These are phyloP conservation scores for Xanthoparmelia taractica DNA, from an alignment of 495 filamentous ascomycete species.

Conservation along the genomic window DNA sequence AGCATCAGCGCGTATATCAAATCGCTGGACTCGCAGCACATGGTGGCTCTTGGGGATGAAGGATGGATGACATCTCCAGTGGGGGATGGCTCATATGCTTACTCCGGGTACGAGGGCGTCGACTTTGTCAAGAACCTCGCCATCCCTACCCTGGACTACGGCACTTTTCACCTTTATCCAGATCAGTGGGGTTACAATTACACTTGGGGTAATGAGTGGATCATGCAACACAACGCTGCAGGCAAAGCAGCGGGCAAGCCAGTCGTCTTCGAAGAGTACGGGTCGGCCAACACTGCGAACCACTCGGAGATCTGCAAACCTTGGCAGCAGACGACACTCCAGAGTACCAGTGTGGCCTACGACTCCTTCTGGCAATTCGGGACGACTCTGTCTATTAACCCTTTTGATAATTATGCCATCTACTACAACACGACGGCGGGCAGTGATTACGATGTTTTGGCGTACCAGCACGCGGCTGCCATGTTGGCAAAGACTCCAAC, in stretches of 20 bases:
- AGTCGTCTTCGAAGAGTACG: slow-evolving; percentile 64
- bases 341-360: slow-evolving; percentile 43
- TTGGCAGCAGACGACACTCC: slow-evolving; percentile 52
- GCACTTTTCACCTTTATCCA: slow-evolving; percentile 60
- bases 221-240: slow-evolving; percentile 50
- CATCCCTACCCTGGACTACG: slow-evolving; percentile 56
- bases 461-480: slow-evolving; percentile 18
- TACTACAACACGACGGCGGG: slow-evolving; percentile 19
- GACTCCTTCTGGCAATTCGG: slow-evolving; percentile 66
- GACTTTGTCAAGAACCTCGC: slow-evolving; percentile 55
- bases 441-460: slow-evolving; percentile 20
- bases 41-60: slow-evolving; percentile 61
- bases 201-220: slow-evolving; percentile 50
- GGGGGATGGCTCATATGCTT: slow-evolving; percentile 50
- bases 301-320: slow-evolving; percentile 35
- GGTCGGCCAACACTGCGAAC: slow-evolving; percentile 11
- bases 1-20: slow-evolving; percentile 56
- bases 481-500: slow-evolving; percentile 24
- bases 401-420: slow-evolving; percentile 25
- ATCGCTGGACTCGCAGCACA: slow-evolving; percentile 52
- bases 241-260: slow-evolving; percentile 54
- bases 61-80: slow-evolving; percentile 38
- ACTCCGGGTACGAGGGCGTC: slow-evolving; percentile 51
- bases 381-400: slow-evolving; percentile 18
- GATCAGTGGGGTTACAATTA: slow-evolving; percentile 40